Conservation (phyloP, 164 flowering plant genomes). For the Tetracentron sinense region DNA sequence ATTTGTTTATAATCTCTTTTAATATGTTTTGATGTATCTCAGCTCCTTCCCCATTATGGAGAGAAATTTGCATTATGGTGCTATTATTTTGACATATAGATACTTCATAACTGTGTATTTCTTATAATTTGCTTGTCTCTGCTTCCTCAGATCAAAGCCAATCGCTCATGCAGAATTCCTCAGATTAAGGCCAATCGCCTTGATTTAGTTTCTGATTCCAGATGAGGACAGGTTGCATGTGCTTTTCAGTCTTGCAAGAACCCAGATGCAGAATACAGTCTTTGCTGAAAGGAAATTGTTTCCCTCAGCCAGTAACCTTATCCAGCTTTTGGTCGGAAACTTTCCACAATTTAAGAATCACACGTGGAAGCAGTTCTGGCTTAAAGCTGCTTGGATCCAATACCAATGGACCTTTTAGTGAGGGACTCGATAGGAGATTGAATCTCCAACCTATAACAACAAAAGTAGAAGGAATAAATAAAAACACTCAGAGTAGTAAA, state of each 20-base stretch:
- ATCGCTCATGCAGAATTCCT: constrained; percentile 18
- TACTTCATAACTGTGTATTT: background rate
- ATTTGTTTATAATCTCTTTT: background rate
- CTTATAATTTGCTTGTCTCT: background rate
- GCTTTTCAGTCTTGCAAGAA: constrained; percentile 49
- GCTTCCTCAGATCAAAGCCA: constrained; percentile 15
- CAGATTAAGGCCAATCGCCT: constrained; percentile 7
- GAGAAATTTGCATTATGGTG: background rate
- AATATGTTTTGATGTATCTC: too few relatives aligned
- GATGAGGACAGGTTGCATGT: constrained; percentile 51
- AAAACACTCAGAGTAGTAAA: constrained; percentile 30
- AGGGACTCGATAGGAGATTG: constrained; percentile 39
- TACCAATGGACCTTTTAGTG: constrained; percentile 26
- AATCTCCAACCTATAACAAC: constrained; percentile 35
- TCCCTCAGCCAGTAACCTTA: constrained; percentile 18
- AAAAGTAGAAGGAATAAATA: constrained; percentile 35
- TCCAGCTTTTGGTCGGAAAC: constrained; percentile 40
- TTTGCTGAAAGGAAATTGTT: constrained; percentile 13
- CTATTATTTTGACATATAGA: background rate
- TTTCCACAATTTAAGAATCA: constrained; percentile 25
- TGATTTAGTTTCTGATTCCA: constrained; percentile 11
- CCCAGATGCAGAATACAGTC: constrained; percentile 42
- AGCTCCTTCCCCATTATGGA: background rate
- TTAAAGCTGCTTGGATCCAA: constrained; percentile 33
- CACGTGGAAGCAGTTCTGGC: constrained; percentile 17